phyloP scores from a whole-genome alignment of 163 green algal genomes.

The Coccomyxa subellipsoidea region DNA sequence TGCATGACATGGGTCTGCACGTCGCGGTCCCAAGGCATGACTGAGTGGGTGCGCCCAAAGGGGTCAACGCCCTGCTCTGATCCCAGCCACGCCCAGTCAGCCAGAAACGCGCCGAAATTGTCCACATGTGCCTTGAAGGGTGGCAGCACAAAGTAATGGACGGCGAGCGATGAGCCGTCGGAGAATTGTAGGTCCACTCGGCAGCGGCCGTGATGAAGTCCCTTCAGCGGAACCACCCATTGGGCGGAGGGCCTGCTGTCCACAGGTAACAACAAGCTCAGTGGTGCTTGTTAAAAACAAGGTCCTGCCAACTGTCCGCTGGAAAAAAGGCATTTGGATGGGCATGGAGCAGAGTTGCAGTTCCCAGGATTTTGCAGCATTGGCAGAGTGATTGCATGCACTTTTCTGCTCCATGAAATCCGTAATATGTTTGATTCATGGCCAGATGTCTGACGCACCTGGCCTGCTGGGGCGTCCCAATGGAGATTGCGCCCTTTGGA shows the following conservation, averaged over 20 bases:
- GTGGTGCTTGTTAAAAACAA: too few species aligned
- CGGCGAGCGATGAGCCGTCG: not conserved
- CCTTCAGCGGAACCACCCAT: not conserved
- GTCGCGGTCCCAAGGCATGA: constrained; percentile 17
- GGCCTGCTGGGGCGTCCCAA: not conserved
- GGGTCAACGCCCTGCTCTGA: not conserved
- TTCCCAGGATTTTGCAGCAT: too few species aligned
- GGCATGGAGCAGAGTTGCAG: too few species aligned
- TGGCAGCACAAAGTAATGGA: constrained; percentile 10
- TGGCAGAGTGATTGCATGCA: too few species aligned
- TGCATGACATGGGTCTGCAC: constrained; percentile 2
- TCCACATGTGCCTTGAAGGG: not conserved
- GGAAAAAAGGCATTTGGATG: too few species aligned
- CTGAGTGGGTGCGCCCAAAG: constrained; percentile 8
- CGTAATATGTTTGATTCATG: too few species aligned
- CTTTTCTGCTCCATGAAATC: too few species aligned
- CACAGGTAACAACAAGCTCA: not conserved
- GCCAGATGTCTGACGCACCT: too few species aligned
- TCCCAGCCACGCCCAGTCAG: not conserved
- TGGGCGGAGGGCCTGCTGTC: not conserved
- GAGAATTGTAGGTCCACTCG: not conserved
- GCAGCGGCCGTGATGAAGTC: not conserved
- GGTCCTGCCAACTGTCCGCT: too few species aligned
- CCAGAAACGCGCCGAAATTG: constrained; percentile 5
- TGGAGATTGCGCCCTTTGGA: not conserved